Evolutionary conservation across 192 early-diverging fungal genomes (phyloP).

Genomic region (Podila verticillata): DNA sequence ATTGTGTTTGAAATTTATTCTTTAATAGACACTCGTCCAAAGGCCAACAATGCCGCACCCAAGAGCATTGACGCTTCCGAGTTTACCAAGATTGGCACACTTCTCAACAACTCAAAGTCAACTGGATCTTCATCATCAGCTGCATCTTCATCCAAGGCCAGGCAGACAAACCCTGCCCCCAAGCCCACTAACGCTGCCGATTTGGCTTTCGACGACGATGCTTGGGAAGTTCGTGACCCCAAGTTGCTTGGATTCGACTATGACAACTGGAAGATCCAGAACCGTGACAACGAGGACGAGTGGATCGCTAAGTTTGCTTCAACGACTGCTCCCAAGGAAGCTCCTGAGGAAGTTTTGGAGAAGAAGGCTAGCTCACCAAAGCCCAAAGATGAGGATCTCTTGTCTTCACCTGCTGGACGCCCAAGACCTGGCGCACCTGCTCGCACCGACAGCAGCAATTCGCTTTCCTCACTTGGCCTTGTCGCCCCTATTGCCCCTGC

Average conservation of each 20-base stretch:
- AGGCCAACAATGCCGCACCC: slow-evolving; percentile 57
- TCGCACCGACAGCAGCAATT: slow-evolving; percentile 44
- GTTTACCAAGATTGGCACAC: slow-evolving; percentile 54
- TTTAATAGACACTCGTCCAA: slow-evolving; percentile 55
- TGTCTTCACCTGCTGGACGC: slow-evolving; percentile 36
- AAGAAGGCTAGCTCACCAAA: slow-evolving; percentile 30
- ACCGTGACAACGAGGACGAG: slow-evolving; percentile 50
- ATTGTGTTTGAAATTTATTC: slow-evolving; percentile 10
- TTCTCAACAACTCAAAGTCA: slow-evolving; percentile 19
- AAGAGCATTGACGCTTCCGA: slow-evolving; percentile 60
- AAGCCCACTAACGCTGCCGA: slow-evolving; percentile 33
- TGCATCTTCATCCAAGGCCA: slow-evolving; percentile 25
- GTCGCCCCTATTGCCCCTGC: slow-evolving; percentile 22
- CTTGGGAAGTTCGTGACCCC: slow-evolving; percentile 58
- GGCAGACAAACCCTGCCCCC: slow-evolving; percentile 43
- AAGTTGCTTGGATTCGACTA: slow-evolving; percentile 39
- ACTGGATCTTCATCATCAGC: slow-evolving; percentile 16
- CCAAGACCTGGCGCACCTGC: slow-evolving; percentile 42
- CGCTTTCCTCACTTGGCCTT: slow-evolving; percentile 27
- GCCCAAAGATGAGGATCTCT: slow-evolving; percentile 17
- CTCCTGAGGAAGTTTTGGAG: slow-evolving; percentile 17
- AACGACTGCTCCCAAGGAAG: slow-evolving; percentile 17
- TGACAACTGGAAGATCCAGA: slow-evolving; percentile 54
- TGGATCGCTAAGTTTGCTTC: slow-evolving; percentile 33
- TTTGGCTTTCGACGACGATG: slow-evolving; percentile 63